phyloP scores from a whole-genome alignment of 768 basidiomycete genomes.

The Neoboletus magnificus region DNA sequence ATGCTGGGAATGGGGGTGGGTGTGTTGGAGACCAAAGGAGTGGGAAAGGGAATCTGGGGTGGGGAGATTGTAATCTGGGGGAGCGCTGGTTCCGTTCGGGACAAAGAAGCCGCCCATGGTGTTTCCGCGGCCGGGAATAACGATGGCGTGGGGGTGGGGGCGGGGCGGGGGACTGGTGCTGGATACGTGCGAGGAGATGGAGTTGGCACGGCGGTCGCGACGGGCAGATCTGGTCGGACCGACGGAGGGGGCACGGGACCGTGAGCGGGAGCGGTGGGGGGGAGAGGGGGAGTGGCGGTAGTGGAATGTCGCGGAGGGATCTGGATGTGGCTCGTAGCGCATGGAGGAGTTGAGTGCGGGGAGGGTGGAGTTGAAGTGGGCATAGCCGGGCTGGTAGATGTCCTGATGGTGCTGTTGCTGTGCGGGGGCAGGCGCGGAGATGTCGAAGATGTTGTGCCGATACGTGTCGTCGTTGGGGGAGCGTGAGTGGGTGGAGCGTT shows the following conservation, averaged over 20 bases:
- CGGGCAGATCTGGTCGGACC: constrained; percentile 54
- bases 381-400: constrained; percentile 31
- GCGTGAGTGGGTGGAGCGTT: constrained; percentile 43
- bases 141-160: constrained; percentile 60
- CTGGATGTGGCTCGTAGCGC: constrained; percentile 47
- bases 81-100: constrained; percentile 20
- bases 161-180: constrained; percentile 46
- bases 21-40: constrained; percentile 32
- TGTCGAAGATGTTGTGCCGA: constrained; percentile 61
- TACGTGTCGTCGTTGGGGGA: constrained; percentile 41
- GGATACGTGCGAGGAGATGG: constrained; percentile 55
- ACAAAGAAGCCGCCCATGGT: constrained; percentile 33
- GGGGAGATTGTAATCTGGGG: constrained; percentile 42
- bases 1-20: constrained; percentile 26
- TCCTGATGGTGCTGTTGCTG: constrained; percentile 32
- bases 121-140: constrained; percentile 52
- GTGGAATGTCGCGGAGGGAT: constrained; percentile 22
- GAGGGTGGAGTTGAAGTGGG: constrained; percentile 49
- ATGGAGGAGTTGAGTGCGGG: constrained; percentile 51
- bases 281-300: constrained; percentile 31
- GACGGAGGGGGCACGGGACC: constrained; percentile 36
- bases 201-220: constrained; percentile 53
- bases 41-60: constrained; percentile 39
- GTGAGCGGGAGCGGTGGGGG: constrained; percentile 44
- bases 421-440: constrained; percentile 45